phyloP scores from a whole-genome alignment of 208 protist genomes.

The Lotmaria passim region DNA sequence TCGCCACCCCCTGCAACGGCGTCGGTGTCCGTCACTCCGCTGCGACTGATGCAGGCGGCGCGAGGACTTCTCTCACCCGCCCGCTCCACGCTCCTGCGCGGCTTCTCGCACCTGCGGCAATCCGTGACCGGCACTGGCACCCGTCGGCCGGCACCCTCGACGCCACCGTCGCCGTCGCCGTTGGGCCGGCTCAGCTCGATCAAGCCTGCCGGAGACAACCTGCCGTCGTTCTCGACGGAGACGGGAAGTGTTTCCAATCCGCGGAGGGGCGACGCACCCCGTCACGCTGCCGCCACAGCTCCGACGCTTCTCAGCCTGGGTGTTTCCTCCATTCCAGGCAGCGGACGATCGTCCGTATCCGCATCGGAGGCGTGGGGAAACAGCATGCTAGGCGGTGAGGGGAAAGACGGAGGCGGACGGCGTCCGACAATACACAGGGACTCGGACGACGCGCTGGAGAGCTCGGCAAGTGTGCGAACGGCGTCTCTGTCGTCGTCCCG shows the following conservation, averaged over 20 bases:
- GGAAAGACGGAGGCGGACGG: neutral
- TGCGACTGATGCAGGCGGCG: slow-evolving; percentile 27
- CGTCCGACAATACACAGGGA: slow-evolving; percentile 15
- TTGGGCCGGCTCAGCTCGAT: slow-evolving; percentile 30
- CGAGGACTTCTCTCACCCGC: slow-evolving; percentile 22
- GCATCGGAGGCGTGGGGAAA: slow-evolving; percentile 1
- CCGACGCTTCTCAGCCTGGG: neutral
- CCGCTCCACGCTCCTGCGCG: slow-evolving; percentile 34
- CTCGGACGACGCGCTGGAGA: slow-evolving; percentile 1
- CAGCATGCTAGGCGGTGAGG: neutral
- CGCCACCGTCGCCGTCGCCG: slow-evolving; percentile 9
- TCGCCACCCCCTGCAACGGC: neutral
- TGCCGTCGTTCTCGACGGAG: slow-evolving; percentile 13
- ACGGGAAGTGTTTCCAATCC: neutral
- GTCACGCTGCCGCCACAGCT: neutral
- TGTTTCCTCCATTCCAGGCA: slow-evolving; percentile 24
- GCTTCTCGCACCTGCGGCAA: slow-evolving; percentile 58
- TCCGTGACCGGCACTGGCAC: slow-evolving; percentile 23
- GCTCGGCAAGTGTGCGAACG: neutral
- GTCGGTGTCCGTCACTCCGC: neutral
- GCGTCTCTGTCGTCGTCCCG: slow-evolving; percentile 13
- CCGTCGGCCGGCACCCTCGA: neutral
- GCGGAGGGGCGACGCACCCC: neutral
- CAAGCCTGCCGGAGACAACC: neutral
- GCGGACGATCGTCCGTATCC: slow-evolving; percentile 14